These are phyloP conservation scores for Golubevia pallescens DNA, from an alignment of 1,284 basidiomycete genomes.

Conservation along the genomic window DNA sequence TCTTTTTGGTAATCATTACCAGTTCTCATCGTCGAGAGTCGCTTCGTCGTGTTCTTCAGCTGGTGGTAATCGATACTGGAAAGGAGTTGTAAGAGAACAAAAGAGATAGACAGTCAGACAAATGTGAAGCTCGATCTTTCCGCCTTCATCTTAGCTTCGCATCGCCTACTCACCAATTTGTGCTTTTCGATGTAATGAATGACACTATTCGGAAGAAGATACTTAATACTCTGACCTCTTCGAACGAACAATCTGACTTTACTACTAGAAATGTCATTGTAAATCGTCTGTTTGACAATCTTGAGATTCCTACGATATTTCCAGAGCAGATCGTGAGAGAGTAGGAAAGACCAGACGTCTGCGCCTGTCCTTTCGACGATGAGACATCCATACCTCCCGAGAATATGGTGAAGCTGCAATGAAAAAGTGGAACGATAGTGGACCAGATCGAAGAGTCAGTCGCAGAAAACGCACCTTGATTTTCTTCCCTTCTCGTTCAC, in stretches of 20 bases:
- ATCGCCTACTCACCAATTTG: too few relatives aligned
- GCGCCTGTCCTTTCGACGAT: constrained; percentile 95
- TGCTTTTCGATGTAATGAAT: constrained; percentile 98
- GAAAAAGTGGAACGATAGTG: too few relatives aligned
- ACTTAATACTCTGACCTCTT: constrained; percentile 89
- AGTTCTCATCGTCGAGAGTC: too few relatives aligned
- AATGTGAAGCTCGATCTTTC: too few relatives aligned
- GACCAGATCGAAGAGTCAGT: too few relatives aligned
- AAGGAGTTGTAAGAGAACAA: too few relatives aligned
- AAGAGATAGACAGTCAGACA: too few relatives aligned
- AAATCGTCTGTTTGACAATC: constrained; percentile 92
- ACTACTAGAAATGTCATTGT: constrained; percentile 96
- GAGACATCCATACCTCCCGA: constrained; percentile 90
- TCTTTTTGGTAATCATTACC: too few relatives aligned
- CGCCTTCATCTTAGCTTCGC: too few relatives aligned
- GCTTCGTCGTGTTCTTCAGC: too few relatives aligned
- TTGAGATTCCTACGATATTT: constrained; percentile 80
- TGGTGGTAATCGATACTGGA: too few relatives aligned
- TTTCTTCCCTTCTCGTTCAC: constrained; percentile 42
- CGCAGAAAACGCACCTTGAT: too few relatives aligned
- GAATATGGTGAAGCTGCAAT: constrained; percentile 93
- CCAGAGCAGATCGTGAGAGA: constrained; percentile 70
- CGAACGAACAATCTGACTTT: constrained; percentile 89
- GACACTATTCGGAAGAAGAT: constrained; percentile 87
- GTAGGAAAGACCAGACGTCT: constrained; percentile 75